Base-by-base conservation (phyloP, 2,329 filamentous ascomycete species). In the Arthrobotrys sphaeroides region DNA sequence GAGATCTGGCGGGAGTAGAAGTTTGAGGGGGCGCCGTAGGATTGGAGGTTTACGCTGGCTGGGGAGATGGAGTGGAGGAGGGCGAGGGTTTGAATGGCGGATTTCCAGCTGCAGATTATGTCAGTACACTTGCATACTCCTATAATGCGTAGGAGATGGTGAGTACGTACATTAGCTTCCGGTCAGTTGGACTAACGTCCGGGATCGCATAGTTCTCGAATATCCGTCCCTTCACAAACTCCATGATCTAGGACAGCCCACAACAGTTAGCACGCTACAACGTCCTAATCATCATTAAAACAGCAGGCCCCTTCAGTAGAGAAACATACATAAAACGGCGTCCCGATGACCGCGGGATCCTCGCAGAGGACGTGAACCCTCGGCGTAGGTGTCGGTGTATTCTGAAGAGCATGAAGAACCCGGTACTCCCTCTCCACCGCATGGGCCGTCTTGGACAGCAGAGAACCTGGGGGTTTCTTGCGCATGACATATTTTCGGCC, bases 401-500 rank as follows among this genome's bases (percentile, higher is more conserved):
- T 85, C 77, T 89, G 88, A 31, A 98, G 87, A 1, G 94, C 94
- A 81, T 92, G 89, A 81, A 98, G 91, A 81, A 98, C 91, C 80
- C 90, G 90, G 84, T 95, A 95, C 84, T 99, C 95, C 80, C 95
- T 91, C 84, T 99, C 95, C 80, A 99, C 94, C 82, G 94, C 91
- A 85, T 99, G 95, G 7, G 95, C 95, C 1, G 94, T 94, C 84
- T 93, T 93, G 80, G 93, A 97, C 57, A 98, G 87, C 40, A 99
- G 90, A 84, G 90, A 89, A 78, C 95, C 95, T n/a, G 95, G 94
- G 0, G 95, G 95, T 84, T 98, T 98, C 87, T 99, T 98, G 82
- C 95, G 92, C 85, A 98, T 88, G 33, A 99, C 95, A 84, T 90
- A 97, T 81, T 90, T 70, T 89, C 79, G 68, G 60, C 89, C 88